Conservation (phyloP, 2,329 filamentous ascomycete genomes). For the Hypoxylon sp. region DNA sequence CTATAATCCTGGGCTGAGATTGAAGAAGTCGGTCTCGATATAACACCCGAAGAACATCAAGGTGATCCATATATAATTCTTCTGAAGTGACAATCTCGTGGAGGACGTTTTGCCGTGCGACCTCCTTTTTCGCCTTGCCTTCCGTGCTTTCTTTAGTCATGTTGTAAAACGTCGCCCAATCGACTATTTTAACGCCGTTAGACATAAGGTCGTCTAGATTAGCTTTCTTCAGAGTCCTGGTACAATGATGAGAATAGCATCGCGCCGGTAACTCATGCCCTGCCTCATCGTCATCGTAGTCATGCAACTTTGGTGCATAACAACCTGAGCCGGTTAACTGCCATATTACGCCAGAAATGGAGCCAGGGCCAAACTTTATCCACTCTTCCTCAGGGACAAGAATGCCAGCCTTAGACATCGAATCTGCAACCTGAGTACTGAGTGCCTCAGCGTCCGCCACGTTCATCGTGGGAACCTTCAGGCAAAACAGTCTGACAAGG, state of each 20-base stretch:
- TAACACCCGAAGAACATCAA: slow-evolving; percentile 86
- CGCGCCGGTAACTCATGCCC: slow-evolving; percentile 74
- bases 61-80: slow-evolving; percentile 89
- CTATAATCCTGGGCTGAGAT: slow-evolving; percentile 84
- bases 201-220: slow-evolving; percentile 83
- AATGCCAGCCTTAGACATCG: slow-evolving; percentile 84
- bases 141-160: slow-evolving; percentile 83
- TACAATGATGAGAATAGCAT: slow-evolving; percentile 95
- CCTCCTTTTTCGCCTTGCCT: slow-evolving; percentile 83
- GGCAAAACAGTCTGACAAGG: slow-evolving; percentile 88
- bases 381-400: slow-evolving; percentile 94
- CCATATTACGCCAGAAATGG: slow-evolving; percentile 90
- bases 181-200: slow-evolving; percentile 78
- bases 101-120: slow-evolving; percentile 92
- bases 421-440: slow-evolving; percentile 80
- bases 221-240: slow-evolving; percentile 93
- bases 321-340: slow-evolving; percentile 93
- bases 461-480: slow-evolving; percentile 98
- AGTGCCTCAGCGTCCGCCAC: slow-evolving; percentile 94
- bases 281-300: slow-evolving; percentile 61
- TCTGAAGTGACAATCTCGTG: slow-evolving; percentile 97
- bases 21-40: slow-evolving; percentile 85
- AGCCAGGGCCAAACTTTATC: slow-evolving; percentile 89
- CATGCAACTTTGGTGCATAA: slow-evolving; percentile 88
- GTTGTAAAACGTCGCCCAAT: slow-evolving; percentile 92